Base-by-base conservation (phyloP, 1,139 yeast species). In the Yarrowia galli region DNA sequence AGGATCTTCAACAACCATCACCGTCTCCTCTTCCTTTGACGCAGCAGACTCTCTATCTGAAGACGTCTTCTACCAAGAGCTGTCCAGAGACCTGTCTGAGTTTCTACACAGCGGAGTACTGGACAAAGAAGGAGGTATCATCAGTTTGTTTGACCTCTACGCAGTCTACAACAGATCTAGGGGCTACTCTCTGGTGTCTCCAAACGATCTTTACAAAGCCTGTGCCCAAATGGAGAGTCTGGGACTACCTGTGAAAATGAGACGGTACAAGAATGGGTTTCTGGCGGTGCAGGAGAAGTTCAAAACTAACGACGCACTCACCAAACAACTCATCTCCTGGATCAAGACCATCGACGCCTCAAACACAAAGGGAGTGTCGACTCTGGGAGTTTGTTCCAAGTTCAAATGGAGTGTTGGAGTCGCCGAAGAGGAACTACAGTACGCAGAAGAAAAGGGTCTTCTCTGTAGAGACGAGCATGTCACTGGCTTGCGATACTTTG, bases 341-440 rank as follows among this genome's bases (percentile, higher is more conserved):
- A 73, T 82, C n/a, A 66, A 64, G 15, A 54, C 67, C 15, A 70
- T 71, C 16, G 76, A 72, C 40, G 72, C 72, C 3, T 72, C 75
- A 72, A 73, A 74, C 54, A 72, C 71, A 2, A 73, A 71, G 8
- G 90, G 84, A 0, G 77, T 80, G n/a, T 75, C 80, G 2, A 79
- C 81, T 5, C 76, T 79, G 51, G 81, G 85, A 67, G 81, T 86
- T 16, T 83, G 89, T 70, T 84, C 85, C 67, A 83, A 83, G 70
- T 83, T 88, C 70, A 80, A 81, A 43, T 91, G 96, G 93, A 87
- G 93, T 20, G 81, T 88, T 54, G 85, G 86, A 40, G 87, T 91
- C 20, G 84, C 93, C 2, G 81, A 80, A 18, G 96, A 91, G 74
- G 91, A 91, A 71, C 77, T 91, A 20, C 87, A 86, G 68, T 80